phyloP scores from a whole-genome alignment of 768 basidiomycete species.

The Trametes elegans region DNA sequence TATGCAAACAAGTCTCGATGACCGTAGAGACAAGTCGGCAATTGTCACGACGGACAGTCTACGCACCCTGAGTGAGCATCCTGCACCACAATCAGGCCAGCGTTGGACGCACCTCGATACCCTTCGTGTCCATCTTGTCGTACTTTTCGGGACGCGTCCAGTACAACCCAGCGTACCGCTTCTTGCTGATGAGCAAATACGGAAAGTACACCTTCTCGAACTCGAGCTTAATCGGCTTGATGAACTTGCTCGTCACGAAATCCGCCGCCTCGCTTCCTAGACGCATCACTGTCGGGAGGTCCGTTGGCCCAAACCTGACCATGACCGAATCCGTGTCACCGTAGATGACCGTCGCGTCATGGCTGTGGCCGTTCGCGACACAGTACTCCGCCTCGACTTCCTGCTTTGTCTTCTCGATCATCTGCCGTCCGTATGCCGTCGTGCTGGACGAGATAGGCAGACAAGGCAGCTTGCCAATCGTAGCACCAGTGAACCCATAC shows the following conservation, averaged over 20 bases:
- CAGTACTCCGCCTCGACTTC: constrained; percentile 90
- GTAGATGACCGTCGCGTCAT: constrained; percentile 94
- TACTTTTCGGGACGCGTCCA: constrained; percentile 96
- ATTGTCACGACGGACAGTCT: constrained; percentile 98
- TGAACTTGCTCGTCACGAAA: constrained; percentile 85
- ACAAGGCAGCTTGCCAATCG: constrained; percentile 95
- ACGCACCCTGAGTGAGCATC: not conserved
- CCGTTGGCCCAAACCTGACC: constrained; percentile 92
- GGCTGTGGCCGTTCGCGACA: constrained; percentile 76
- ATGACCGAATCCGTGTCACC: constrained; percentile 99
- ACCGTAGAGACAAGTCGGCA: constrained; percentile 98
- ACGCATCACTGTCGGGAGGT: constrained; percentile 84
- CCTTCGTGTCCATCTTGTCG: constrained; percentile 99
- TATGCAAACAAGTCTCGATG: constrained; percentile 96
- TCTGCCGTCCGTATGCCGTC: constrained; percentile 96
- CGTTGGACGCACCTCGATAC: constrained; percentile 74
- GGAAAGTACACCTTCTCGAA: constrained; percentile 99
- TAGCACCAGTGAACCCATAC: constrained; percentile 98
- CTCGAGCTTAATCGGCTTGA: constrained; percentile 96
- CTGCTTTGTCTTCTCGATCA: constrained; percentile 97
- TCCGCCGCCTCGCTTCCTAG: constrained; percentile 92
- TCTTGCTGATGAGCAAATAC: constrained; percentile 97
- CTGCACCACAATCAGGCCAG: not conserved
- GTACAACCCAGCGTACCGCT: constrained; percentile 96
- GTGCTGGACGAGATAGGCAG: constrained; percentile 92